Conservation (phyloP, 768 basidiomycete species). For the Boletus rubroflammeus region DNA sequence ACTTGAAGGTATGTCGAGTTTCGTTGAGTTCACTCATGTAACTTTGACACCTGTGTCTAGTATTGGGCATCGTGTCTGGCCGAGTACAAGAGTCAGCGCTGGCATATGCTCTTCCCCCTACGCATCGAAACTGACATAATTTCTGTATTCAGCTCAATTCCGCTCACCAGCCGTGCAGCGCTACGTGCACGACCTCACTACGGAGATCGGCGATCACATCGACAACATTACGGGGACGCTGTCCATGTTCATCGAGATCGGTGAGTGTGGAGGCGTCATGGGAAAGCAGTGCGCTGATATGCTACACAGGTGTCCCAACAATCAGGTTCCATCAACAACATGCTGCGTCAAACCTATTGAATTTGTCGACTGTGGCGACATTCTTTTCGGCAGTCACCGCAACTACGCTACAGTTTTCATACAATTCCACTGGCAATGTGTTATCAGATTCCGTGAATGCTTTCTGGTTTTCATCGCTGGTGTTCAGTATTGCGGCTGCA, state of each 20-base stretch:
- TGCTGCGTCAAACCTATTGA: constrained; percentile 45
- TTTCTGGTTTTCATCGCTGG: constrained; percentile 54
- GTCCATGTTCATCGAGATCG: constrained; percentile 51
- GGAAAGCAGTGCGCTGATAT: constrained; percentile 25
- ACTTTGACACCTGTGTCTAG: constrained; percentile 27
- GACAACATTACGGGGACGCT: constrained; percentile 50
- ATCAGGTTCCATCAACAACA: constrained; percentile 55
- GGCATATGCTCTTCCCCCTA: neutral
- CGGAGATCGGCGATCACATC: constrained; percentile 52
- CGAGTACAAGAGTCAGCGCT: constrained; percentile 41
- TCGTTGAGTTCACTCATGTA: neutral
- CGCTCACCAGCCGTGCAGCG: constrained; percentile 49
- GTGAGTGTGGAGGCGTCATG: constrained; percentile 31
- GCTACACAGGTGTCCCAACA: constrained; percentile 46
- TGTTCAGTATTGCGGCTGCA: constrained; percentile 52
- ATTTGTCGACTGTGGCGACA: constrained; percentile 50
- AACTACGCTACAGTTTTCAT: constrained; percentile 48
- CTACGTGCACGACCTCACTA: constrained; percentile 50
- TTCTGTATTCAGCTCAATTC: constrained; percentile 41
- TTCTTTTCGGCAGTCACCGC: constrained; percentile 56
- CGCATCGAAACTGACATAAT: constrained; percentile 6
- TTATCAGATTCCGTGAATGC: constrained; percentile 45
- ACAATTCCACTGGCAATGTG: constrained; percentile 29
- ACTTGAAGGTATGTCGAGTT: constrained; percentile 40
- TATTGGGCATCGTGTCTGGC: constrained; percentile 53